phyloP scores from a whole-genome alignment of 768 basidiomycete species.

The Cystofilobasidium bisporidii region DNA sequence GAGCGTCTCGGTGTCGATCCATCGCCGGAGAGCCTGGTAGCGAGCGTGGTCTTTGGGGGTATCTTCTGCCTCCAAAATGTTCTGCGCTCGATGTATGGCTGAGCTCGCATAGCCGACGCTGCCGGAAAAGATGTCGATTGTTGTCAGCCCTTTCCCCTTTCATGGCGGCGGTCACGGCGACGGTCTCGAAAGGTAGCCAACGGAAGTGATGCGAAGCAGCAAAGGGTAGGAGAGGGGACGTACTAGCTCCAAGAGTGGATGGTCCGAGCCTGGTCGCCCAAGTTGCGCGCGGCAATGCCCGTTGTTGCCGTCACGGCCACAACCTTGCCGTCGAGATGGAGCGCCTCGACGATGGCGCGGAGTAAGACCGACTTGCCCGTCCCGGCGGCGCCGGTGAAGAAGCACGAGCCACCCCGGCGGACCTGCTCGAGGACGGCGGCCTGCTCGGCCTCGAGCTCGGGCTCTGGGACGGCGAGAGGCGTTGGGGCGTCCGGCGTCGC shows the following conservation, averaged over 20 bases:
- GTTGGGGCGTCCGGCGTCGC: too few species aligned
- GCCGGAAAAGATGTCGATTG: too few species aligned
- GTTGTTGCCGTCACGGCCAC: constrained; percentile 93
- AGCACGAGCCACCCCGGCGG: neutral
- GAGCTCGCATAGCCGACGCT: too few species aligned
- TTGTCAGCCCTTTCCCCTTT: too few species aligned
- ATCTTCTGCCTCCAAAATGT: constrained; percentile 38
- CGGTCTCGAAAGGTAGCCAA: too few species aligned
- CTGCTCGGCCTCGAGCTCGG: constrained; percentile 8
- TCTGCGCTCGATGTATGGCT: constrained; percentile 49
- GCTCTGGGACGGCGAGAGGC: neutral
- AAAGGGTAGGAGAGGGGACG: neutral
- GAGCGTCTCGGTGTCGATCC: constrained; percentile 73
- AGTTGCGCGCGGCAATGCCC: constrained; percentile 94
- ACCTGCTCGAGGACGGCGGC: neutral
- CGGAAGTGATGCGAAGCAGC: too few species aligned
- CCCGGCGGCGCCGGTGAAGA: constrained; percentile 46
- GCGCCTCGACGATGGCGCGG: constrained; percentile 75
- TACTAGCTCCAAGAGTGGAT: constrained; percentile 9
- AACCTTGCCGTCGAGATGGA: constrained; percentile 52
- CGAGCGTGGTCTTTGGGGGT: constrained; percentile 50
- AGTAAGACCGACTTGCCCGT: constrained; percentile 94
- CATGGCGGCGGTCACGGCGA: too few species aligned
- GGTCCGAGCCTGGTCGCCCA: constrained; percentile 46
- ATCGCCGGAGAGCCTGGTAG: constrained; percentile 62